Evolutionary conservation across 148 eudicot species (phyloP), one percentile per base, ranked within the genome.

Genomic region (Polygonum aviculare): DNA sequence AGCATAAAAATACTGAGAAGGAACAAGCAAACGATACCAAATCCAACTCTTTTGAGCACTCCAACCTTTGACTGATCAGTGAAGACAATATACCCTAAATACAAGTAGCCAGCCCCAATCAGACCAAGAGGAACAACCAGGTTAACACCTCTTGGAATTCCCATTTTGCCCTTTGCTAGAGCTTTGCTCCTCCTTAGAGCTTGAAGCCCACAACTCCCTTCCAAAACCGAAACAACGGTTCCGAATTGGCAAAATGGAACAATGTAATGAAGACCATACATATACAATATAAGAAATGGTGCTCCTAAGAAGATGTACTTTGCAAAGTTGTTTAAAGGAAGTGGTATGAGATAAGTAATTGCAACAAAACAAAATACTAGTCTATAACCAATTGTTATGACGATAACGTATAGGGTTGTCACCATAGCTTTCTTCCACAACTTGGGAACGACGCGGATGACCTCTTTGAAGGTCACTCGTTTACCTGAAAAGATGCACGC

Each of bases 371-470:
- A 10, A 14, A 22, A 22, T 2, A 45, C 33, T 0, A 83, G 18
- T 31, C 78, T 75, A 73, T 81, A 84, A 0, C 31, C 15, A 33
- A 79, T 74, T 74, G 79, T 35, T 4, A 79, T 80, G 41, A 40
- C 75, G 38, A 84, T 57, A 50, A 51, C 82, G 78, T 76, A 78
- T 9, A 86, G 72, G 26, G 81, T 83, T 14, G 88, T 87, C 75
- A 81, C 77, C 69, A 83, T 73, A 2, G 85, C 79, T 62, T 86
- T 75, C 76, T 82, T 87, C 85, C 83, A 83, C 2, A 85, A 82
- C 77, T 82, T 83, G 12, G 84, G 86, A 3, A 85, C 75, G 33
- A 85, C 78, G 19, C 75, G 70, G 74, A 83, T 72, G 51, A 82
- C 75, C 77, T 80, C 85, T 12, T 6, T 38, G 63, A 69, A 87